Base-by-base conservation (phyloP, 805 yeast species). In the Saturnispora diversa region DNA sequence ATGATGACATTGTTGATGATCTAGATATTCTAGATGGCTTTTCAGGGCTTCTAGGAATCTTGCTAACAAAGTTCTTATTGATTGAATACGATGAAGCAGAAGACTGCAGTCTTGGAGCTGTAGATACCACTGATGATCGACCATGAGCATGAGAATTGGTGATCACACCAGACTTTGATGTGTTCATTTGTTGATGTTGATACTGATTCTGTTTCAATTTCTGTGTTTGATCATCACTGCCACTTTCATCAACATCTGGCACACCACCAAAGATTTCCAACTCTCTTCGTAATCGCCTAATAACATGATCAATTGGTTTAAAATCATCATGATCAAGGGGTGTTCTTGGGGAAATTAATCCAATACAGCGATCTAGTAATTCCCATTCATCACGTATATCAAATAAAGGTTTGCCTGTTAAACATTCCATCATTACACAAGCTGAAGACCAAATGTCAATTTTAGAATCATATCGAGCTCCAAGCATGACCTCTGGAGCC, bases 391-490 rank as follows among this genome's bases (percentile, higher is more conserved):
- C 66, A 31, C 60, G 63, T 1, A 74, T 75, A 4, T 77, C 72
- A 28, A 74, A 64, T 10, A 73, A 44, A 0, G 60, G 74, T 45
- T 23, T 65, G 47, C 80, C 80, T 51, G 47, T 69, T 50, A 83
- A 88, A 35, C 90, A 64, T 59, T 92, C 99, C 1, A 92, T 94
- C 25, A 86, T 75, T 37, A 92, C 85, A 56, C 97, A 84, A 0
- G 95, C 98, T 32, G 88, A 65, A 0, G 97, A 90, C 99, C 99
- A 92, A 77, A 90, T 63, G 50, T 74, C 80, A 27, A 75, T 74
- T 48, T 62, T 67, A n/a, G 58, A 55, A 44, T 64, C 55, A 50
- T 81, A 82, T 25, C 75, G 63, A 9, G 82, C 72, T 1, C 90
- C 92, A 3, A 83, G 41, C 9, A 79, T 61, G 5, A 83, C 80